Base-by-base conservation (phyloP, 139 green algal species). In the Ulvella scutata region DNA sequence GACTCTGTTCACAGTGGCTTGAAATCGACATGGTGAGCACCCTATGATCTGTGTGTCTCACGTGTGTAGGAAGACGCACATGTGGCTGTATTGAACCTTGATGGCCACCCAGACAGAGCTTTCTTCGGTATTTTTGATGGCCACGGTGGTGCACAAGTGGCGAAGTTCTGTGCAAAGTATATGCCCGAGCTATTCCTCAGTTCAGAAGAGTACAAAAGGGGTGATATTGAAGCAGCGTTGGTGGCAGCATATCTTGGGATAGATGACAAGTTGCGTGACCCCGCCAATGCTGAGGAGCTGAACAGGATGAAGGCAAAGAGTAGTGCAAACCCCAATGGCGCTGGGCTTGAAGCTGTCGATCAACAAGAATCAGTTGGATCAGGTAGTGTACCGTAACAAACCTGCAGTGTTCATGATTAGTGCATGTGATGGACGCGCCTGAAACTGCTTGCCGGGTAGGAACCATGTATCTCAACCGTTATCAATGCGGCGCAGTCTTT, bases 61-160 rank as follows among this genome's bases (percentile, higher is more conserved):
- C n/a, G n/a, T n/a, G n/a, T 67, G 20, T 26, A 67, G 51, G 51
- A 67, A 29, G 51, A 67, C 33, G 51, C 51, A 67, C 51, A 67
- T 29, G 51, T 67, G 51, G 33, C 51, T 10, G 33, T 36, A 26
- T 26, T 67, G 51, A n/a, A 26, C 6, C 33, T 67, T 36, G 33
- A 67, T 26, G 51, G 51, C 9, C 10, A 67, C n/a, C n/a, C 31
- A 9, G 51, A 67, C 40, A 78, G 77, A 28, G 73, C 51, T 13
- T 72, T 85, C 34, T 85, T 82, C 43, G 81, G 44, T 0, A 62
- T 85, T 3, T 85, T 85, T 43, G 81, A 85, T 74, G 81, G 81
- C 23, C 81, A 85, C 78, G 62, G 61, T 51, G 81, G 81, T 21
- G 29, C 31, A 2, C 78, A 85, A 79, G 81, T 85, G 37, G 75